These are phyloP conservation scores for Marasmius oreades DNA, from an alignment of 1,284 basidiomycete species.

Conservation along the genomic window DNA sequence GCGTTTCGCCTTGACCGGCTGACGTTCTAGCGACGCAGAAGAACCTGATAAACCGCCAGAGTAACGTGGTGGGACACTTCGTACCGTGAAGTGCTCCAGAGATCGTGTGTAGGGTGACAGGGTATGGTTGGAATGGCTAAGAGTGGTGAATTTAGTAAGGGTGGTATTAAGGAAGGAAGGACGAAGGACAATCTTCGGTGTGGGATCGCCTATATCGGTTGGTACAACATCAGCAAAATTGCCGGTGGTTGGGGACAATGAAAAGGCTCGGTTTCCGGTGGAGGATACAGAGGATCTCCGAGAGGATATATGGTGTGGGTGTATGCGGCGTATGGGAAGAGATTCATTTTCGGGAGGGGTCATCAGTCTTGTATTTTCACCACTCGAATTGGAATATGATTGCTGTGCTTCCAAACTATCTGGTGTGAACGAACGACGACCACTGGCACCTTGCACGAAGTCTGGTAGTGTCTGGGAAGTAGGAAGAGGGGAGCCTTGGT, in stretches of 20 bases:
- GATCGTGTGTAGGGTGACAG: constrained; percentile 87
- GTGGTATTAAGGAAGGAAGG: constrained; percentile 64
- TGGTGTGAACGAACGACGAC: constrained; percentile 32
- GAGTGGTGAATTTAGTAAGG: constrained; percentile 79
- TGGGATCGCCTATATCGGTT: constrained; percentile 25
- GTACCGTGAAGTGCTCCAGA: constrained; percentile 85
- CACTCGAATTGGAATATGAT: constrained; percentile 36
- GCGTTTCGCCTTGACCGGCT: constrained; percentile 69
- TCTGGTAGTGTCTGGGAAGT: constrained; percentile 9
- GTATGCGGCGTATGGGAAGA: constrained; percentile 18
- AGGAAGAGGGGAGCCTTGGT: neutral
- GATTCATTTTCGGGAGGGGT: constrained; percentile 29
- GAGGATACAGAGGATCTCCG: constrained; percentile 46
- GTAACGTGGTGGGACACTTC: constrained; percentile 70
- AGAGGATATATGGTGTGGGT: constrained; percentile 23
- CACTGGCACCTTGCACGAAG: constrained; percentile 10
- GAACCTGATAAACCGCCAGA: constrained; percentile 22
- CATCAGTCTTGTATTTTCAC: constrained; percentile 25
- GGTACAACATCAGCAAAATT: constrained; percentile 13
- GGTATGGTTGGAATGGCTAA: constrained; percentile 86
- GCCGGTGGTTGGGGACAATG: constrained; percentile 36
- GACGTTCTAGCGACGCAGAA: constrained; percentile 34
- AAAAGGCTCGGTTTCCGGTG: constrained; percentile 27
- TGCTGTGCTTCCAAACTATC: constrained; percentile 41
- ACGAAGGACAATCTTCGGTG: constrained; percentile 67